phyloP scores from a whole-genome alignment of 2,329 filamentous ascomycete species.

The Monosporascus ibericus region DNA sequence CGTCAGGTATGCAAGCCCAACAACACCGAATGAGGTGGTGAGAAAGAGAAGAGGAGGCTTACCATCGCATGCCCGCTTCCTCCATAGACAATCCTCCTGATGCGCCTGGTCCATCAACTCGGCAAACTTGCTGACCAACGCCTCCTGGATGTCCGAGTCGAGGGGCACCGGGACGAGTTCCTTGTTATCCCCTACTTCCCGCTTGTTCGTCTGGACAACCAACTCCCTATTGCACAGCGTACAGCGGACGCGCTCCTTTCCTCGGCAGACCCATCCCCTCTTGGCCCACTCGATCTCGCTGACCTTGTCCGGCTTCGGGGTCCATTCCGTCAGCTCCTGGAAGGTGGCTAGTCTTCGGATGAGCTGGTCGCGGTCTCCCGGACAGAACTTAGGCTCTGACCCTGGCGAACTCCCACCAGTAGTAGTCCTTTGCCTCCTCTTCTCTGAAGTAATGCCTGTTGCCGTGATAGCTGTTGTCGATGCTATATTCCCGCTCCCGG shows the following conservation, averaged over 20 bases:
- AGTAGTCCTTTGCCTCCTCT: too few relatives aligned
- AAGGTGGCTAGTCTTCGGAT: conserved; percentile 79
- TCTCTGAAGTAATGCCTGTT: conserved; percentile 7
- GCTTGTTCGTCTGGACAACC: conserved; percentile 68
- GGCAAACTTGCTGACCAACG: conserved; percentile 69
- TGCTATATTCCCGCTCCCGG: conserved; percentile 26
- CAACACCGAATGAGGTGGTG: too few relatives aligned
- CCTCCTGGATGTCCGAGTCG: conserved; percentile 60
- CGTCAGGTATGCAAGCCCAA: not conserved
- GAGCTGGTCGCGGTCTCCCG: conserved; percentile 78
- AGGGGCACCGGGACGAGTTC: conserved; percentile 43
- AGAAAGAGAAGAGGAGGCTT: conserved; percentile 15
- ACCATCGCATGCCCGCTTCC: conserved; percentile 82
- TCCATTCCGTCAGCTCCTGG: conserved; percentile 86
- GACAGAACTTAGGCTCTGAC: conserved; percentile 65
- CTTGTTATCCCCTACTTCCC: conserved; percentile 46
- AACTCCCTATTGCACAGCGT: conserved; percentile 79
- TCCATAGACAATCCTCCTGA: conserved; percentile 78
- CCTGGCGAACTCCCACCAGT: not conserved
- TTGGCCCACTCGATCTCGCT: conserved; percentile 94
- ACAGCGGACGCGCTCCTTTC: conserved; percentile 78
- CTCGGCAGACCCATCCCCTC: conserved; percentile 81
- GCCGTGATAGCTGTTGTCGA: conserved; percentile 20
- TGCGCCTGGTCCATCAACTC: conserved; percentile 71
- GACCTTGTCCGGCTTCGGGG: conserved; percentile 80